Evolutionary conservation across 192 early-diverging fungal species (phyloP).

Genomic region (Rhizoclosmatium sp.): DNA sequence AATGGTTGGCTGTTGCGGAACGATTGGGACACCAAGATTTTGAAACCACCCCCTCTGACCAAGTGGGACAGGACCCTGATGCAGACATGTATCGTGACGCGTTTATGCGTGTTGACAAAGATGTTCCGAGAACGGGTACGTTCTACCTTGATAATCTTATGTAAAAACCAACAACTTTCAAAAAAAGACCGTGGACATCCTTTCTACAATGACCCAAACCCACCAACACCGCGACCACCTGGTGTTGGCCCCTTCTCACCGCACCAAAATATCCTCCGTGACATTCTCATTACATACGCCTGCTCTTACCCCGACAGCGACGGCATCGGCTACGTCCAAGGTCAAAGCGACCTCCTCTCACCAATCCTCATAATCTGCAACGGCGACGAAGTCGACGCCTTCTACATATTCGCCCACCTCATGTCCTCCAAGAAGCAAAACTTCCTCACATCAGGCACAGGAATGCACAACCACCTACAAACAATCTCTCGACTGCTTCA

Average conservation of each 20-base stretch:
- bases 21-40: conserved; percentile 13
- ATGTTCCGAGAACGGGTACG: conserved; percentile 38
- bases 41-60: neutral
- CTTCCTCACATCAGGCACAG: conserved; percentile 33
- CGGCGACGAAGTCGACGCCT: conserved; percentile 84
- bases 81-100: conserved; percentile 39
- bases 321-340: conserved; percentile 86
- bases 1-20: conserved; percentile 55
- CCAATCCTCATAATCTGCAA: conserved; percentile 87
- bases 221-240: conserved; percentile 51
- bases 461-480: conserved; percentile 40
- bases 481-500: conserved; percentile 28
- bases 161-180: conserved; percentile 50
- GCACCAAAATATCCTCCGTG: conserved; percentile 76
- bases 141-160: neutral
- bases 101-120: conserved; percentile 29
- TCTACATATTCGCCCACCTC: conserved; percentile 90
- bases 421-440: conserved; percentile 82
- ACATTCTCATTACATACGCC: conserved; percentile 89
- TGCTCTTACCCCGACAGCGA: conserved; percentile 30
- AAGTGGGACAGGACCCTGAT: conserved; percentile 3
- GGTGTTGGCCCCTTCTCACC: conserved; percentile 58
- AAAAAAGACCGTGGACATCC: conserved; percentile 78
- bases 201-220: conserved; percentile 76
- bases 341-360: conserved; percentile 94